Conservation (phyloP, 2,329 filamentous ascomycete genomes). For the Stachybotrys echinatus region DNA sequence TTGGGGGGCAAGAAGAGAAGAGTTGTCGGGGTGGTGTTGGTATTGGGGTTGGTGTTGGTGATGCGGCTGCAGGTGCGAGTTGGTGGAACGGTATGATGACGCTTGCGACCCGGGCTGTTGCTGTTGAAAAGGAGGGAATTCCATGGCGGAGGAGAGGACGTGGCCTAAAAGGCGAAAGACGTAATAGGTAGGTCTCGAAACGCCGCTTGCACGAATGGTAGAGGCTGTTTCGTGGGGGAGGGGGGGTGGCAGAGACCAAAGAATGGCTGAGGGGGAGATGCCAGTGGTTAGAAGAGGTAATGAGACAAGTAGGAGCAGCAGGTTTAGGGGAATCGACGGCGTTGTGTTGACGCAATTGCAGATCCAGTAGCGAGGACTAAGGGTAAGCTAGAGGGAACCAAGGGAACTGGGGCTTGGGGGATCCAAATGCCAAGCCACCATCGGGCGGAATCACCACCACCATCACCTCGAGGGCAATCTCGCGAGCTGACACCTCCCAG, state of each 20-base stretch:
- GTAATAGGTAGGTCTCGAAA: slow-evolving; percentile 1
- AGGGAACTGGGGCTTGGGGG: neutral
- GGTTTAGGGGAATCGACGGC: neutral
- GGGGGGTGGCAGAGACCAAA: neutral
- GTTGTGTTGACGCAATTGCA: neutral
- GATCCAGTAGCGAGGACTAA: neutral
- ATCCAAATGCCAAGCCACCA: neutral
- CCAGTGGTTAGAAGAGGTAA: neutral
- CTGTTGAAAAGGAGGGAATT: slow-evolving; percentile 13
- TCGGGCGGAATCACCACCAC: neutral
- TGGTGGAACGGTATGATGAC: slow-evolving; percentile 13
- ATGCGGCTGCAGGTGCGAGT: slow-evolving; percentile 11
- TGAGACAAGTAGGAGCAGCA: too few species aligned
- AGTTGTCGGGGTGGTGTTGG: slow-evolving; percentile 7
- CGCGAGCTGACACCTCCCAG: neutral
- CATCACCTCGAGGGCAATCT: neutral
- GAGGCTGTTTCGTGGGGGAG: neutral
- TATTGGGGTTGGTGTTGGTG: slow-evolving; percentile 11
- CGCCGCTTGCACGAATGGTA: neutral
- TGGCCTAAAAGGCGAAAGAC: slow-evolving; percentile 7
- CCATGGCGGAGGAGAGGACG: slow-evolving; percentile 22
- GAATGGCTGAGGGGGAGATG: neutral
- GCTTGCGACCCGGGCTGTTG: slow-evolving; percentile 10
- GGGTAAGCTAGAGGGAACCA: neutral
- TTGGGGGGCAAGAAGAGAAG: slow-evolving; percentile 8